Base-by-base conservation (phyloP, 2,329 filamentous ascomycete genomes). In the Trichoderma endophyticum region DNA sequence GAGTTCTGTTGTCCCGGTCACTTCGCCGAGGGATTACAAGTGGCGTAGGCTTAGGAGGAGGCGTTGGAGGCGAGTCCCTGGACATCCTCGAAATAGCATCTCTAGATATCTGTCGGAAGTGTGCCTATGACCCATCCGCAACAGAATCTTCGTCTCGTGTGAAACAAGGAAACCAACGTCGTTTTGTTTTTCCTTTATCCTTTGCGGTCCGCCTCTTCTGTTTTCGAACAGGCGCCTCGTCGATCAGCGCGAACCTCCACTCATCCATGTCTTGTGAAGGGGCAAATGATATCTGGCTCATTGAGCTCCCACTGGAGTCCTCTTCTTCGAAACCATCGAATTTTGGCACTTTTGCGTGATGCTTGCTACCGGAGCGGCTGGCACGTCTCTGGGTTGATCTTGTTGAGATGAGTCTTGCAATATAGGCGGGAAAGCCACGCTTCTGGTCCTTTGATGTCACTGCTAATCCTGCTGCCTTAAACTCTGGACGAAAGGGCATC, bases 391-490 rank as follows among this genome's bases (percentile, higher is more conserved):
- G 72, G 14, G 70, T 39, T 21, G 67, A 62, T 68, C 73, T 73
- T 8, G 63, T 43, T 21, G 70, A 73, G 6, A 72, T 71, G 34
- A 74, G 65, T 65, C 72, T 73, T 54, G 73, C 57, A 32, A 73
- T 74, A 66, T 77, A 73, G 48, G 66, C 48, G 71, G 77, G 57
- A 57, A 76, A 66, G 54, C 75, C 24, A 72, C 81, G 77, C 83
- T 84, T 74, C 84, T 87, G 72, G 74, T 81, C 73, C 60, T 79
- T 79, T 43, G 88, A 88, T 12, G 88, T 89, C 1, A 90, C 84
- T 2, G 87, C 87, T 64, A 90, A 81, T 1, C 87, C 87, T 69
- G 86, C 87, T 71, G 83, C 83, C 71, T 80, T 81, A 73, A 90
- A 89, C 73, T 90, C 83, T 4, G 83, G 80, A 61, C 83, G 84